These are phyloP conservation scores for Luffa acutangula DNA, from an alignment of 306 rosid genomes.

Conservation along the genomic window DNA sequence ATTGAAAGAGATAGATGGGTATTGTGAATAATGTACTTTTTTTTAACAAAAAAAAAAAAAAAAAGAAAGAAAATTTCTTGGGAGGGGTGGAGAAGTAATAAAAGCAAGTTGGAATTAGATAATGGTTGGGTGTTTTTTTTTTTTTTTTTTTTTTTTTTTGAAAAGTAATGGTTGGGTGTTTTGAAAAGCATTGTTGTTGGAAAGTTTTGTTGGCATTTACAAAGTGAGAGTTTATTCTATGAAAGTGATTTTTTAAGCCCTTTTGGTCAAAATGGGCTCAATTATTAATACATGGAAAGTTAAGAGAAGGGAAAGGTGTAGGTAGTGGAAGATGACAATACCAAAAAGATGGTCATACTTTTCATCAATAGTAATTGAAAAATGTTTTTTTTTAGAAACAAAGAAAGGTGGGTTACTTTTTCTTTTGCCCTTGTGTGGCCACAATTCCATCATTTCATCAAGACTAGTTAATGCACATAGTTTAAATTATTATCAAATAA, in stretches of 20 bases:
- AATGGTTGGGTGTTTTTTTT: slow-evolving; percentile 38
- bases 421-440: not conserved
- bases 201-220: not conserved
- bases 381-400: not conserved
- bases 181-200: slow-evolving; percentile 2
- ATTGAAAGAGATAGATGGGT: slow-evolving; percentile 25
- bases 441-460: not conserved
- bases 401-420: slow-evolving; percentile 8
- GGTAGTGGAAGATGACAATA: slow-evolving; percentile 20
- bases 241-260: slow-evolving; percentile 23
- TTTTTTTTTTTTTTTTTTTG: too few relatives aligned
- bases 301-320: slow-evolving; percentile 13
- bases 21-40: not conserved
- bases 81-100: not conserved
- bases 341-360: slow-evolving; percentile 10
- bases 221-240: slow-evolving; percentile 7
- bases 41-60: not conserved
- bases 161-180: slow-evolving; percentile 39
- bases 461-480: not conserved
- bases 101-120: slow-evolving; percentile 43
- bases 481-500: not conserved
- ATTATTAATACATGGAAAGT: slow-evolving; percentile 16
- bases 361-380: slow-evolving; percentile 4
- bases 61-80: not conserved
- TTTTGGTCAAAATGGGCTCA: slow-evolving; percentile 14